Conservation (phyloP, 2,329 filamentous ascomycete genomes). For the Pseudopithomyces maydicus region DNA sequence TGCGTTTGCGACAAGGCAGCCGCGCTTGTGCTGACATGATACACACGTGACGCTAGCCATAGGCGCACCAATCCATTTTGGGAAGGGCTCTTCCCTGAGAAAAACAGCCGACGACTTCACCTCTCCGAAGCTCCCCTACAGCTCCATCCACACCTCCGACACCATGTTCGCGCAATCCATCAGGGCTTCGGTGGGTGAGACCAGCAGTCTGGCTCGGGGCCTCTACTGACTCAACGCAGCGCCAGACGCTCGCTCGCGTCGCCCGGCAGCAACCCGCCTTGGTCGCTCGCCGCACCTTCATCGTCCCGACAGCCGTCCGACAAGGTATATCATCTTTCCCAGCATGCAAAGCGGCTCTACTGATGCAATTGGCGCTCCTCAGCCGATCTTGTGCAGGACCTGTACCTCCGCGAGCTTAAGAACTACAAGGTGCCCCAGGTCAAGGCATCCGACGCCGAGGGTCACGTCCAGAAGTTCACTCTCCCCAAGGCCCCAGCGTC, state of each 20-base stretch:
- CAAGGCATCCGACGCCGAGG: constrained; percentile 86
- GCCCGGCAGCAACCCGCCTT: constrained; percentile 61
- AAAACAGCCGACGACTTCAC: constrained; percentile 20
- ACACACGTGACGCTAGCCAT: neutral
- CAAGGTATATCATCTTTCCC: constrained; percentile 59
- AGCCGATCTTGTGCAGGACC: constrained; percentile 98
- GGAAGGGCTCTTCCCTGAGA: constrained; percentile 29
- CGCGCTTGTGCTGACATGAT: constrained; percentile 1
- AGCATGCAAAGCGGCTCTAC: constrained; percentile 22
- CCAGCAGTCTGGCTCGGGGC: constrained; percentile 8
- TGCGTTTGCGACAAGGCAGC: constrained; percentile 1
- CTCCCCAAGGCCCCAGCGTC: constrained; percentile 81
- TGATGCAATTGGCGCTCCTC: constrained; percentile 40
- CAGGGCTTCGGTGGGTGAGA: constrained; percentile 62
- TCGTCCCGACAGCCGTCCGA: constrained; percentile 64
- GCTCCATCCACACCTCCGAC: constrained; percentile 36
- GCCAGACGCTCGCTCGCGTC: constrained; percentile 65
- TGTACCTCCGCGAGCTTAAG: constrained; percentile 96
- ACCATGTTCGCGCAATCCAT: constrained; percentile 66
- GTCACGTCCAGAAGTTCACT: constrained; percentile 87
- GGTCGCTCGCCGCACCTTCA: constrained; percentile 66
- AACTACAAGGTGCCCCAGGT: constrained; percentile 85
- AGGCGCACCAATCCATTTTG: constrained; percentile 21
- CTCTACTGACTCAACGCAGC: constrained; percentile 51
- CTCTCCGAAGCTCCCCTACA: constrained; percentile 38